phyloP scores from a whole-genome alignment of 768 basidiomycete species.

The Calocera viscosa region DNA sequence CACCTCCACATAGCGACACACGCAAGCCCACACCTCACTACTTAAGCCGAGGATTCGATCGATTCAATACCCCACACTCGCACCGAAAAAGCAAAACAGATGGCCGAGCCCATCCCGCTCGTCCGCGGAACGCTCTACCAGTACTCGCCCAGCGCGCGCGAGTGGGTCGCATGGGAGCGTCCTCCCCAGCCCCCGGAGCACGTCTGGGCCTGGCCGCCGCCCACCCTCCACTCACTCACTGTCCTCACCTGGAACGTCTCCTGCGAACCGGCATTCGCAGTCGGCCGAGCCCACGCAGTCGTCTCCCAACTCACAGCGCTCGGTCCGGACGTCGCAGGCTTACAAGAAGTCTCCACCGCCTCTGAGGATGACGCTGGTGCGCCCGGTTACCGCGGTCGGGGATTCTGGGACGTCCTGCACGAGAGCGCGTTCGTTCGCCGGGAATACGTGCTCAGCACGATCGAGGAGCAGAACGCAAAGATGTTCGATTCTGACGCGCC shows the following conservation, averaged over 20 bases:
- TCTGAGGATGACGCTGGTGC: neutral
- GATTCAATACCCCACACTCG: no score
- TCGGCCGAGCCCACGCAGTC: neutral
- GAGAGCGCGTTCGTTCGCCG: neutral
- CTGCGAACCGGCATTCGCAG: neutral
- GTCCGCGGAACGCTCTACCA: neutral
- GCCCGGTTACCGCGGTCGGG: neutral
- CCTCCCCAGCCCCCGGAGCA: neutral
- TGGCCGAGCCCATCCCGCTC: neutral
- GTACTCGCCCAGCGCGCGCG: neutral
- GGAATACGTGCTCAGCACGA: neutral
- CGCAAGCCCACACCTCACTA: no score
- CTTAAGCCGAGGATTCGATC: no score
- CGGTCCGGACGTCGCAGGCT: neutral
- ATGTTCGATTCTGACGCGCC: neutral
- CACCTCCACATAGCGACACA: no score
- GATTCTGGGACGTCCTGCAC: neutral
- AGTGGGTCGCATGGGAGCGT: neutral
- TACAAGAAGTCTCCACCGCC: neutral
- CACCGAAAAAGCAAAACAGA: neutral
- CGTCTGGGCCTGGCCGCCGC: neutral
- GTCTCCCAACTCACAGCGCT: neutral
- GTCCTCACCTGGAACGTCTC: conserved; percentile 7
- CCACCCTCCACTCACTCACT: neutral
- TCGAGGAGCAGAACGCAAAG: neutral